Percentiles rank a stretch among this genome's conserved stretches.
Conservation (phyloP, 192 early-diverging fungal species). For the Rhizophagus sp. region DNA sequence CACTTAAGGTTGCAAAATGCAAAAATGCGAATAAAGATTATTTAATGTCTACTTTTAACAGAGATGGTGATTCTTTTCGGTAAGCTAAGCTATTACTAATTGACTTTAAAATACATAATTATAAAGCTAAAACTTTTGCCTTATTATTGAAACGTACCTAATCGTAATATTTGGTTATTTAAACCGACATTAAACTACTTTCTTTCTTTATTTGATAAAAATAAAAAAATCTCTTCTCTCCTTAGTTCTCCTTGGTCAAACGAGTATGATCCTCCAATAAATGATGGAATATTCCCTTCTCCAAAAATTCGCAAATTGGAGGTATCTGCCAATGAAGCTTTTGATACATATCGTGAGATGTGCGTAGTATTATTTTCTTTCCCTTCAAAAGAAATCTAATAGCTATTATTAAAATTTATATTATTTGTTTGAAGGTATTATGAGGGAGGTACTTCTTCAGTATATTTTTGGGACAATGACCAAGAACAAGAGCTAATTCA, state of each 20-base stretch:
- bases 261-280: conserved; percentile 85
- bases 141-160: no score
- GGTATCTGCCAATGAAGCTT: conserved; percentile 90
- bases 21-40: conserved; percentile 75
- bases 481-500: conserved; percentile 48
- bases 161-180: neutral
- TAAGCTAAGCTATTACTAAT: conserved; percentile 29
- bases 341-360: conserved; percentile 94
- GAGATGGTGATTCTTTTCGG: conserved; percentile 93
- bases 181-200: no score
- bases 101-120: no score
- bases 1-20: conserved; percentile 78
- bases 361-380: conserved; percentile 42
- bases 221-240: neutral
- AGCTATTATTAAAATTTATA: neutral
- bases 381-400: neutral
- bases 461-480: conserved; percentile 81
- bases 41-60: conserved; percentile 92
- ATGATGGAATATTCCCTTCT: conserved; percentile 79
- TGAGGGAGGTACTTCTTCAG: conserved; percentile 95
- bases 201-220: no score
- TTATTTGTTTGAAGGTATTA: conserved; percentile 59
- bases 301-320: conserved; percentile 86
- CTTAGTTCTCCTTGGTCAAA: conserved; percentile 95
- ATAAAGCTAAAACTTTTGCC: no score